A percentile compares a stretch with the other conserved stretches of the same genome.
Conservation (phyloP, 306 rosid genomes). For the Ammopiptanthus mongolicus region DNA sequence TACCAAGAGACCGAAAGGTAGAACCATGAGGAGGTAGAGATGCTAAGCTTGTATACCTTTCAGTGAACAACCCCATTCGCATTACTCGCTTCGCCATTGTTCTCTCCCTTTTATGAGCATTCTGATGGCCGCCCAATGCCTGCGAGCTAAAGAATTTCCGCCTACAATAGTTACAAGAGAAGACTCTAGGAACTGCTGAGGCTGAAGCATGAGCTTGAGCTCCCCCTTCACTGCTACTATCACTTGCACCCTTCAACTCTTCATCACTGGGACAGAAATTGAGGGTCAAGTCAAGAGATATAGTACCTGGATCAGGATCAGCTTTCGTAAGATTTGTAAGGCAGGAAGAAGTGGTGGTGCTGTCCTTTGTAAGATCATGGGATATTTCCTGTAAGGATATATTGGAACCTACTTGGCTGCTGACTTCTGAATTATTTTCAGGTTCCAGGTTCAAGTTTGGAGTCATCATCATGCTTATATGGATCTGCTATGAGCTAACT, state of each 20-base stretch:
- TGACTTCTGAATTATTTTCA: conserved; percentile 39
- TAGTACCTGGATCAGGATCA: conserved; percentile 24
- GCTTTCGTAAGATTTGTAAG: conserved; percentile 36
- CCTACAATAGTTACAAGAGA: conserved; percentile 83
- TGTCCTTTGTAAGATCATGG: conserved; percentile 46
- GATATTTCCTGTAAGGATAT: conserved; percentile 37
- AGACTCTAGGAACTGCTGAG: conserved; percentile 46
- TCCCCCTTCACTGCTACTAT: conserved; percentile 36
- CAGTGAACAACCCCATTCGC: conserved; percentile 69
- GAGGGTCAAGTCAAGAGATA: conserved; percentile 65
- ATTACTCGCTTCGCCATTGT: conserved; percentile 84
- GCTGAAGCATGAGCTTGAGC: conserved; percentile 30
- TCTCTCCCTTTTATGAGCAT: conserved; percentile 90
- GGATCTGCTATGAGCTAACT: conserved; percentile 8
- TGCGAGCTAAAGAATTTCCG: conserved; percentile 90
- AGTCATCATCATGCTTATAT: conserved; percentile 41
- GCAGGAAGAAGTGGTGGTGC: conserved; percentile 46
- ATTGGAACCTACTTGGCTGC: conserved; percentile 46
- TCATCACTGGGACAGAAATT: conserved; percentile 37
- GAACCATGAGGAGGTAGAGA: conserved; percentile 85
- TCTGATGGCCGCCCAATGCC: conserved; percentile 92
- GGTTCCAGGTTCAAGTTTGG: conserved; percentile 59
- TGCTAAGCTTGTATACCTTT: conserved; percentile 67
- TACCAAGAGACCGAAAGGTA: conserved; percentile 57
- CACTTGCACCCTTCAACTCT: conserved; percentile 40